These are phyloP conservation scores for Oehlia diaphana DNA, from an alignment of 192 early-diverging fungal species.

Conservation along the genomic window DNA sequence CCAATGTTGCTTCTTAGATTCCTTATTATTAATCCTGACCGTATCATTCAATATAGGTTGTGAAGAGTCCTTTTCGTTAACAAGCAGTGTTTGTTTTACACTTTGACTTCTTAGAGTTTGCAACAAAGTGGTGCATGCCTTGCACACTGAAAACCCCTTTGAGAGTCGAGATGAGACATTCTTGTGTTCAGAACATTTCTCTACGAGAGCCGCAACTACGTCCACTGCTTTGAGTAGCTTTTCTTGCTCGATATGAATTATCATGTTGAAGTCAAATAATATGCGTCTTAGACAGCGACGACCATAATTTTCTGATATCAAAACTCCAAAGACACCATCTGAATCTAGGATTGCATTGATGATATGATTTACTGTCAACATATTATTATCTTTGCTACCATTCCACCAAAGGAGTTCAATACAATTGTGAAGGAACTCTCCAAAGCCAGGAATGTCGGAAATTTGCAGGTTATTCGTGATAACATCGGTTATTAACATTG, in stretches of 20 bases:
- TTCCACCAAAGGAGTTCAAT: slow-evolving; percentile 10
- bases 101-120: background rate
- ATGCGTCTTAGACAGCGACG: slow-evolving; percentile 1
- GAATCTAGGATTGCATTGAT: background rate
- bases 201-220: background rate
- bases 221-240: background rate
- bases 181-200: slow-evolving; percentile 14
- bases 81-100: background rate
- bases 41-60: background rate
- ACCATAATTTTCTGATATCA: background rate
- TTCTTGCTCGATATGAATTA: background rate
- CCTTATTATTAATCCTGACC: background rate
- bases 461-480: background rate
- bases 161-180: background rate
- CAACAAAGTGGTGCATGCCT: background rate
- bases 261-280: slow-evolving; percentile 1
- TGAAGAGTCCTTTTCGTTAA: background rate
- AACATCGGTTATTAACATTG: background rate
- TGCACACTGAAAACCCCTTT: background rate
- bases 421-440: background rate
- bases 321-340: background rate
- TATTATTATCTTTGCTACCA: background rate
- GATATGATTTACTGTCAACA: background rate
- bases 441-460: background rate
- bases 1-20: background rate